phyloP scores from a whole-genome alignment of 176 grass and related monocot species.

The Lolium perenne region DNA sequence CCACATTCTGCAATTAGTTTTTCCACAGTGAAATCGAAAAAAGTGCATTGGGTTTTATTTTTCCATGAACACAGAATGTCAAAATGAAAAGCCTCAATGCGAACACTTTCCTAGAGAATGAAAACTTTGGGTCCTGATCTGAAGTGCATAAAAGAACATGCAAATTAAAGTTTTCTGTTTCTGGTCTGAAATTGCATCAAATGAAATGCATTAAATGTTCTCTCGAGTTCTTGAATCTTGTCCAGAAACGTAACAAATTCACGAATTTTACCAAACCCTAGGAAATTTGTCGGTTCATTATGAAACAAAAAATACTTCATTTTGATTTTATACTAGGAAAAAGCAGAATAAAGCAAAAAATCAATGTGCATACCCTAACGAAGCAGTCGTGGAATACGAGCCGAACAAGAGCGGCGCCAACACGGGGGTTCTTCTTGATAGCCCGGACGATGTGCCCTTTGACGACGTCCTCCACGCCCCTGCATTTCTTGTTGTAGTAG shows the following conservation, averaged over 20 bases:
- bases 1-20: background rate
- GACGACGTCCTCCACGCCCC: slow-evolving; percentile 40
- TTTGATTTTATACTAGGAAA: background rate
- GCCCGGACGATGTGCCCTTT: slow-evolving; percentile 49
- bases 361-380: slow-evolving; percentile 46
- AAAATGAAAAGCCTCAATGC: too few species aligned
- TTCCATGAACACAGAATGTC: too few species aligned
- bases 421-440: slow-evolving; percentile 45
- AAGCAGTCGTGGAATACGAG: slow-evolving; percentile 79
- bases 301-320: background rate
- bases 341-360: background rate
- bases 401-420: slow-evolving; percentile 58
- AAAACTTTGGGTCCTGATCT: background rate
- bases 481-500: slow-evolving; percentile 52
- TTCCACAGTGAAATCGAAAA: background rate
- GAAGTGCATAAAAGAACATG: too few species aligned
- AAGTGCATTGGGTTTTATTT: too few species aligned
- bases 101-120: too few species aligned
- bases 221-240: too few species aligned
- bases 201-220: background rate
- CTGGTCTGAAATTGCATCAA: background rate
- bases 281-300: background rate
- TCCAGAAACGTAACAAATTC: background rate
- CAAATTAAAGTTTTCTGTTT: too few species aligned
- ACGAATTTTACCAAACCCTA: background rate